Conservation (phyloP, 768 basidiomycete genomes). For the Ephemerocybe angulata region DNA sequence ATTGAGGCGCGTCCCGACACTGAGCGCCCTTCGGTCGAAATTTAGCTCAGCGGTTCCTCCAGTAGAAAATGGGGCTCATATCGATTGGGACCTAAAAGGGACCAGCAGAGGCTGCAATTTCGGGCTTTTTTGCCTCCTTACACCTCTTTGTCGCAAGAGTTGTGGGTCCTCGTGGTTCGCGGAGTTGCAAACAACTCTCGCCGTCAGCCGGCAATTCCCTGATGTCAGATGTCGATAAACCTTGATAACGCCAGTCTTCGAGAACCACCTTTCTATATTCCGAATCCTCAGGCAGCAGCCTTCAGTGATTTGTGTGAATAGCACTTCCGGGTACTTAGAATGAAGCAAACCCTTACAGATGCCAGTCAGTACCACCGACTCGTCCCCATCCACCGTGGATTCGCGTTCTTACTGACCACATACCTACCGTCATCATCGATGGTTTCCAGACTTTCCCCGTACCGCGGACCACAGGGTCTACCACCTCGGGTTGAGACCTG, state of each 20-base stretch:
- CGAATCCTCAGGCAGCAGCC: not conserved
- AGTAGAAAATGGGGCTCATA: no score
- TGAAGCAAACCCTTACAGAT: conserved; percentile 63
- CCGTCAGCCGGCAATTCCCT: not conserved
- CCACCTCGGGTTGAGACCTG: conserved; percentile 69
- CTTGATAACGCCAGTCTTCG: conserved; percentile 2
- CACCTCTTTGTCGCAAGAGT: not conserved
- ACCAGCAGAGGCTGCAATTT: no score
- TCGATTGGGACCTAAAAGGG: no score
- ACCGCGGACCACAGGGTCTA: conserved; percentile 73
- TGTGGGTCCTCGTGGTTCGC: not conserved
- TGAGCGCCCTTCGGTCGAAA: no score
- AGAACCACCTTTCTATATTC: conserved; percentile 7
- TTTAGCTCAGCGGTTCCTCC: no score
- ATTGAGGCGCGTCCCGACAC: no score
- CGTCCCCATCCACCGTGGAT: not conserved
- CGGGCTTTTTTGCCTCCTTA: not conserved
- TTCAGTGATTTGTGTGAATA: not conserved
- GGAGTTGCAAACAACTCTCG: not conserved
- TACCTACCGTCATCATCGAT: not conserved
- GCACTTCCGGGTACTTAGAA: conserved; percentile 4
- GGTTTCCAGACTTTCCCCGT: conserved; percentile 64
- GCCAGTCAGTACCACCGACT: conserved; percentile 50
- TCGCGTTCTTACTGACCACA: conserved; percentile 1
- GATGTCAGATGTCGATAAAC: not conserved